Percentiles rank a stretch among this genome's conserved stretches.
Evolutionary conservation across 345 rosid species (phyloP).

Genomic region (Erodium maritimum): DNA sequence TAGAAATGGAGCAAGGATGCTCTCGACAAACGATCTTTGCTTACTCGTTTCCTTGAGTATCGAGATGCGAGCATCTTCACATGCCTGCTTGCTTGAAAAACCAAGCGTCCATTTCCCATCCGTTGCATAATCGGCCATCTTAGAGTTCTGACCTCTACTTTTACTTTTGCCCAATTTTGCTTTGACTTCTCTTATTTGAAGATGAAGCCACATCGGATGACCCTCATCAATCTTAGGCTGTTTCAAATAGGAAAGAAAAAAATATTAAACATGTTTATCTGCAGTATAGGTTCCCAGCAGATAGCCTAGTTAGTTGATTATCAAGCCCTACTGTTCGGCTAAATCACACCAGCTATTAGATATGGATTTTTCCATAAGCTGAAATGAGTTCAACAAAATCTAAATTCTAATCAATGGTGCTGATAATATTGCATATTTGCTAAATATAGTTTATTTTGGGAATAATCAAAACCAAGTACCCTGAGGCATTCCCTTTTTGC

Average conservation of each 20-base stretch:
- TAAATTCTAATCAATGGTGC: neutral
- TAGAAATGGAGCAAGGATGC: conserved; percentile 24
- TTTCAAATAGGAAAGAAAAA: conserved; percentile 6
- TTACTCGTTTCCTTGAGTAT: conserved; percentile 30
- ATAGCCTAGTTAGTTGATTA: neutral
- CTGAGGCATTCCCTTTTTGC: no score
- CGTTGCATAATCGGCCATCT: conserved; percentile 13
- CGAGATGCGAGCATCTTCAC: conserved; percentile 32
- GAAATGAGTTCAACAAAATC: neutral
- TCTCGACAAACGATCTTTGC: conserved; percentile 33
- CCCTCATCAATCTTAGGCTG: conserved; percentile 49
- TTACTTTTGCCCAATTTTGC: conserved; percentile 23
- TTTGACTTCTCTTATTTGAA: conserved; percentile 43
- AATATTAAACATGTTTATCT: neutral
- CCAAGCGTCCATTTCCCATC: conserved; percentile 63
- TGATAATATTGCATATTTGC: neutral
- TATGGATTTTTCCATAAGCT: no score
- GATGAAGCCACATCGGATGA: conserved; percentile 51
- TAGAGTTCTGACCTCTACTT: conserved; percentile 12
- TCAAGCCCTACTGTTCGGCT: neutral
- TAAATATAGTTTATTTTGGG: no score
- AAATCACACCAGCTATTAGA: no score
- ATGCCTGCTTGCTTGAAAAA: conserved; percentile 31
- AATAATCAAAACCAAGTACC: no score
- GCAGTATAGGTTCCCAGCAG: neutral